Percentiles rank a stretch among this genome's conserved stretches.
Conservation (phyloP, 2,329 filamentous ascomycete genomes). For the Fusarium sp. region DNA sequence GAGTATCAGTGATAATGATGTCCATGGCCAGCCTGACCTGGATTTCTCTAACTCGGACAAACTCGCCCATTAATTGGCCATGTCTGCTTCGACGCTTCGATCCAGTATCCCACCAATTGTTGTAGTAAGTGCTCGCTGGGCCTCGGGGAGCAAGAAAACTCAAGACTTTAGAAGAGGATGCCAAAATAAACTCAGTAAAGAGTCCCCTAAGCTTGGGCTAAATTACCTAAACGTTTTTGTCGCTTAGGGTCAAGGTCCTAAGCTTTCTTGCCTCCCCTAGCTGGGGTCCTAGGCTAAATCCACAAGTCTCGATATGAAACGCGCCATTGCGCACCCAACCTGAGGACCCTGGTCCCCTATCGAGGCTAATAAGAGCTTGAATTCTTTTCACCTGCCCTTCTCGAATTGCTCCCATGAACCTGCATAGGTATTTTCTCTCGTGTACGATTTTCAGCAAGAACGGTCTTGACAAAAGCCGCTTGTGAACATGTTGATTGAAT, state of each 20-base stretch:
- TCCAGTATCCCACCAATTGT: slow-evolving; percentile 21
- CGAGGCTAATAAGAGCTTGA: neutral
- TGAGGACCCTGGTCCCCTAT: slow-evolving; percentile 22
- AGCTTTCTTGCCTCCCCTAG: neutral
- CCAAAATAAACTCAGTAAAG: no score
- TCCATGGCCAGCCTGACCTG: slow-evolving; percentile 9
- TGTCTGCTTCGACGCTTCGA: slow-evolving; percentile 6
- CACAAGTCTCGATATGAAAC: slow-evolving; percentile 33
- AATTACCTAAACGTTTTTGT: no score
- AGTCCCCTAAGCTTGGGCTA: no score
- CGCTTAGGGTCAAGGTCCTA: no score
- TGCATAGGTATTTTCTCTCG: neutral
- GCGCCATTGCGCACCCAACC: slow-evolving; percentile 33
- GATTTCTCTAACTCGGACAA: slow-evolving; percentile 1
- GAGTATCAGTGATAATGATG: neutral
- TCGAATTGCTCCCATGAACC: slow-evolving; percentile 12
- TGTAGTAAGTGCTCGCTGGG: slow-evolving; percentile 3
- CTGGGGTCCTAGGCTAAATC: slow-evolving; percentile 6
- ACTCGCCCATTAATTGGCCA: slow-evolving; percentile 19
- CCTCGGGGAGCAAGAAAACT: no score
- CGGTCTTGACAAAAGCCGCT: neutral
- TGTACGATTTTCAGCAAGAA: neutral
- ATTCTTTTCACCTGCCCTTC: slow-evolving; percentile 20
- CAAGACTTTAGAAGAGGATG: no score
- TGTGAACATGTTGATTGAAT: neutral